phyloP scores from a whole-genome alignment of 2,329 filamentous ascomycete species.

The Aspergillus ochraceoroseus region DNA sequence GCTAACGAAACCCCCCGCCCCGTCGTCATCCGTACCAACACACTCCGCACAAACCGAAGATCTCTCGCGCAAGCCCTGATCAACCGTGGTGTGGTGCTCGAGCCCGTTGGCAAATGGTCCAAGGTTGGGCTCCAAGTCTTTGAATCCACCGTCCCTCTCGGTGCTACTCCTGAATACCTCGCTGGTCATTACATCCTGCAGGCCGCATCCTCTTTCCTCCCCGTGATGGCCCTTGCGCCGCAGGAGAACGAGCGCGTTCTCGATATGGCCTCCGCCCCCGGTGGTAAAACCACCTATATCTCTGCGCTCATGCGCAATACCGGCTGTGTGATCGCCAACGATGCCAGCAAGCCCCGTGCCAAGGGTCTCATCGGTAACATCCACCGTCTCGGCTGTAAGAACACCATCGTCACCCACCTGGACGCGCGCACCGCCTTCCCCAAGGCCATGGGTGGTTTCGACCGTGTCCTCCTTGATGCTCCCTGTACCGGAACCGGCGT shows the following conservation, averaged over 20 bases:
- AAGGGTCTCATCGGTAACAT: conserved; percentile 99
- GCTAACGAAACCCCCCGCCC: conserved; percentile 93
- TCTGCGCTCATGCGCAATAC: conserved; percentile 98
- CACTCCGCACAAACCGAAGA: conserved; percentile 67
- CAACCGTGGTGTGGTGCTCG: conserved; percentile 91
- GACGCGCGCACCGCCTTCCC: conserved; percentile 85
- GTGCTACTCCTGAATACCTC: conserved; percentile 94
- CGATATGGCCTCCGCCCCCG: conserved; percentile 91
- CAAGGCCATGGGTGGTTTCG: conserved; percentile 89
- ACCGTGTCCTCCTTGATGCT: conserved; percentile 87
- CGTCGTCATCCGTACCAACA: conserved; percentile 95
- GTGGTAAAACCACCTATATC: conserved; percentile 93
- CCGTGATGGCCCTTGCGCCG: conserved; percentile 93
- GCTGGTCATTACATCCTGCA: conserved; percentile 97
- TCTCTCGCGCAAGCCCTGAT: conserved; percentile 91
- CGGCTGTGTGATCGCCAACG: conserved; percentile 91
- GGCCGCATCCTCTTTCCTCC: conserved; percentile 91
- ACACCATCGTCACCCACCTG: conserved; percentile 92
- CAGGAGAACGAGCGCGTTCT: conserved; percentile 89
- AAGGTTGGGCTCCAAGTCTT: conserved; percentile 97
- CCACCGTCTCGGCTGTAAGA: conserved; percentile 86
- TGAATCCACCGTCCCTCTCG: conserved; percentile 78
- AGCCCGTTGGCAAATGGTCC: conserved; percentile 97
- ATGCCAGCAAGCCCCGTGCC: conserved; percentile 85
- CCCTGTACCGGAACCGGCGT: conserved; percentile 96